Conservation (phyloP, 108 stramenopile species). For the Nitzschia sp. region DNA sequence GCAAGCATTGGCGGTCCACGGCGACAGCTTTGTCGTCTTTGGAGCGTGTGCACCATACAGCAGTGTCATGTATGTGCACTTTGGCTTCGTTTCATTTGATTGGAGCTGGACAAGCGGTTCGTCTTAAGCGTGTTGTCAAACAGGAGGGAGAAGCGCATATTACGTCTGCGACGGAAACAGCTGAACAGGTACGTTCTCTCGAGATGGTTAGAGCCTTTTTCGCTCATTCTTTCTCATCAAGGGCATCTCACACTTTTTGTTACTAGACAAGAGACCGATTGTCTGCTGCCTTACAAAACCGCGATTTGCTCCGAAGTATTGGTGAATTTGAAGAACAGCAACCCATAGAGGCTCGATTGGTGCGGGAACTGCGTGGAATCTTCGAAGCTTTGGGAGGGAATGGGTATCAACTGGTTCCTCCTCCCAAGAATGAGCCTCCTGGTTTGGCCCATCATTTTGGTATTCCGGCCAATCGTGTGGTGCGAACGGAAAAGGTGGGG, state of each 20-base stretch:
- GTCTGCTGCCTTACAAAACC: slow-evolving; percentile 73
- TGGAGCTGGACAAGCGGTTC: slow-evolving; percentile 66
- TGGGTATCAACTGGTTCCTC: slow-evolving; percentile 45
- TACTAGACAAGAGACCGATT: slow-evolving; percentile 72
- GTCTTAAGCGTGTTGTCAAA: slow-evolving; percentile 58
- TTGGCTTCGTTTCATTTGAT: slow-evolving; percentile 66
- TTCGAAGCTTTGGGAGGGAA: slow-evolving; percentile 81
- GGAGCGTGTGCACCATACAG: slow-evolving; percentile 73
- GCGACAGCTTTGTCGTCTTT: slow-evolving; percentile 50
- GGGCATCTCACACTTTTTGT: background rate
- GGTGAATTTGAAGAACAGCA: slow-evolving; percentile 86
- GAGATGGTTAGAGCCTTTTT: too few species aligned
- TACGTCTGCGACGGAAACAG: slow-evolving; percentile 64
- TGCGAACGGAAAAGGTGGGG: slow-evolving; percentile 83
- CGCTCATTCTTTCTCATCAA: background rate
- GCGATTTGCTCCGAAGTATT: slow-evolving; percentile 80
- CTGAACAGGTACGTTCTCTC: slow-evolving; percentile 44
- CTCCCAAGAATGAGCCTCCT: slow-evolving; percentile 50
- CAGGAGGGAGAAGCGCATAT: slow-evolving; percentile 36
- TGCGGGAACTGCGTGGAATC: slow-evolving; percentile 79
- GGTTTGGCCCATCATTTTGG: slow-evolving; percentile 46
- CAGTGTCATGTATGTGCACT: slow-evolving; percentile 74
- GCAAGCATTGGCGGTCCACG: slow-evolving; percentile 61
- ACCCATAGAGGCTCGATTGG: slow-evolving; percentile 71
- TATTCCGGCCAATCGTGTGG: slow-evolving; percentile 55